Evolutionary conservation across 2,329 filamentous ascomycete genomes (phyloP), one percentile per base, ranked within the genome.

Genomic region (Stenocarpella maydis): DNA sequence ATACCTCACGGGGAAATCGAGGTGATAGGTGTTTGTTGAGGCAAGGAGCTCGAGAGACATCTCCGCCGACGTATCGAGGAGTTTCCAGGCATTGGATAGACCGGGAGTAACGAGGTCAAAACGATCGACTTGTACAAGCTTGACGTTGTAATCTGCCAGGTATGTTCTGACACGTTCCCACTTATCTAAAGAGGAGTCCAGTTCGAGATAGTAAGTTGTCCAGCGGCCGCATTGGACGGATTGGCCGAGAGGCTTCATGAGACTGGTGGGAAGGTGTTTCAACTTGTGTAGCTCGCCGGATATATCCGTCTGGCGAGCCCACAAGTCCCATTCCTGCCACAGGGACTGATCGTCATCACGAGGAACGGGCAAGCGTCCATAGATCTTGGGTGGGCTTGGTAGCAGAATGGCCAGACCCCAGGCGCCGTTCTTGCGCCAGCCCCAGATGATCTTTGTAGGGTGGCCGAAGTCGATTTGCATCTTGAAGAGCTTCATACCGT

Each of bases 1-100:
- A 76, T 98, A 99, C 19, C 93, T 88, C 1, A 97, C 88, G 0
- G 89, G 81, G 71, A 94, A 98, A 0, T 88, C 82, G 4, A 95
- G 82, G 67, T 80, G 73, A 37, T 82, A 74, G 34, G 80, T 79
- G 28, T 82, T 72, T 2, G 83, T 77, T 26, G 75, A 70, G 72
- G 73, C 68, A 67, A 83, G 72, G 65, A 82, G 68, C 50, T 77
- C 70, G 41, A 79, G 69, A 7, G 58, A 64, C 21, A 65, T 31
- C 19, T 60, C 31, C 7, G 37, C 52, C 12, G 67, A 21, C 19
- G 21, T 28, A 31, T 70, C 65, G 6, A 73, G 63, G 41, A 70
- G 60, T 19, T 53, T 65, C 69, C 69, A 73, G 28, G 17, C 53
- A 10, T 37, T 71, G 15, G 61, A 60, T 8, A 34, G 2, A 26